phyloP scores from a whole-genome alignment of 331 rosid species.

The Pyracantha coccinea region DNA sequence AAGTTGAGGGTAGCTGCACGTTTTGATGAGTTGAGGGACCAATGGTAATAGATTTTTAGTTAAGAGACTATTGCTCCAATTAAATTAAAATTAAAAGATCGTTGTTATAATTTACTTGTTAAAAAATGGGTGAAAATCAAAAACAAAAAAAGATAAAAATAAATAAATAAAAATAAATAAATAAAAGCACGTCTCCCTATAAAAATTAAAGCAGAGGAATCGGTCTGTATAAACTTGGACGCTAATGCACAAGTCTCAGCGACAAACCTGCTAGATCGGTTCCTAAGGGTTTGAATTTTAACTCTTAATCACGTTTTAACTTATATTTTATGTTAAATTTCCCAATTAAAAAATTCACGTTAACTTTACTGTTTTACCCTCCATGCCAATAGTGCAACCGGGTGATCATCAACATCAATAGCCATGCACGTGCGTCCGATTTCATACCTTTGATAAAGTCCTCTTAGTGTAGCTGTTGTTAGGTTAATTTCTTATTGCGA shows the following conservation, averaged over 20 bases:
- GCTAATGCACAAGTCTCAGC: slow-evolving; percentile 36
- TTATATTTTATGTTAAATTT: not conserved
- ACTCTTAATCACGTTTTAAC: slow-evolving; percentile 7
- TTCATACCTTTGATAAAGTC: not conserved
- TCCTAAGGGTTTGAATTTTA: slow-evolving; percentile 35
- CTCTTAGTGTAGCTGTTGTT: too few species aligned
- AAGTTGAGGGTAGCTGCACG: too few species aligned
- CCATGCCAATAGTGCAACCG: not conserved
- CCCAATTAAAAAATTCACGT: not conserved
- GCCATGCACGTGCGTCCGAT: slow-evolving; percentile 13
- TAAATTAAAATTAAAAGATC: too few species aligned
- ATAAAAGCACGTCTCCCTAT: slow-evolving; percentile 5
- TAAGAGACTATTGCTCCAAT: too few species aligned
- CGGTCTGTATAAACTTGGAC: slow-evolving; percentile 29
- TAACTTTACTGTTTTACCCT: slow-evolving; percentile 1
- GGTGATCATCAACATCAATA: slow-evolving; percentile 4
- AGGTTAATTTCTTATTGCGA: too few species aligned
- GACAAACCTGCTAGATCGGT: slow-evolving; percentile 50
- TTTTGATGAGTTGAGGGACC: too few species aligned
- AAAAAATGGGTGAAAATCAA: slow-evolving; percentile 1
- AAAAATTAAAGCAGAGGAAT: slow-evolving; percentile 28
- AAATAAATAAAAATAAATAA: too few species aligned
- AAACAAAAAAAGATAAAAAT: not conserved
- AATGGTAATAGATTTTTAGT: too few species aligned
- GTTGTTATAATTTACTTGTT: not conserved